Base-by-base conservation (phyloP, 1,284 basidiomycete genomes). In the Fomitiporia mediterranea region DNA sequence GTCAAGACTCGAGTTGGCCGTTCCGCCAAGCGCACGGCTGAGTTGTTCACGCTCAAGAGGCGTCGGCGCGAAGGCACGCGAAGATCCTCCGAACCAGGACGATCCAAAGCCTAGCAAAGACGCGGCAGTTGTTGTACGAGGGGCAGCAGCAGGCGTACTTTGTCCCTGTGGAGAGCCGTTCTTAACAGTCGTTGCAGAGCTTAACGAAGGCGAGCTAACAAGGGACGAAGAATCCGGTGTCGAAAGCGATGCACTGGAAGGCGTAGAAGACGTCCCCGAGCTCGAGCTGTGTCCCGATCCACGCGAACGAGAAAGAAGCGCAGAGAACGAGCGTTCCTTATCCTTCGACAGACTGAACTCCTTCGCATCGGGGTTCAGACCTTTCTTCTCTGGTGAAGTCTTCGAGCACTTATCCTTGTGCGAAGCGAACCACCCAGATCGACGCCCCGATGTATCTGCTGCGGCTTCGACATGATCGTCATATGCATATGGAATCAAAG, bases 341-440 rank as follows among this genome's bases (percentile, higher is more conserved):
- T 60, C 58, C 50, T 60, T 60, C 2, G 58, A 54, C 39, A 55
- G 54, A 53, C 54, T 69, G 63, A 73, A 73, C 9, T 67, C 70
- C 58, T 72, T 73, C 23, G 71, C 70, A 55, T 70, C 70, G 2
- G 71, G 71, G 51, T 73, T 73, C 54, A 73, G 65, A 11, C 68
- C 67, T 28, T 52, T 56, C 34, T 52, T 56, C 46, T 56, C 58
- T 15, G 37, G 37, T n/a, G n/a, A n/a, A 13, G 37, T 21, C 53
- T 55, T 59, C 25, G 44, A 15, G 17, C 37, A 28, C 27, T 44
- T 53, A n/a, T 58, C 56, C 30, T 54, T 58, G 21, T 52, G 50
- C 30, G 55, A 51, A 28, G 57, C 32, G 44, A 60, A 60, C 58
- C 58, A 60, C 13, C 55, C 50, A 23, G 57, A 37, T 6, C 57